These are phyloP conservation scores for Fusarium bulbicola DNA, from an alignment of 2,329 filamentous ascomycete species.

Conservation along the genomic window DNA sequence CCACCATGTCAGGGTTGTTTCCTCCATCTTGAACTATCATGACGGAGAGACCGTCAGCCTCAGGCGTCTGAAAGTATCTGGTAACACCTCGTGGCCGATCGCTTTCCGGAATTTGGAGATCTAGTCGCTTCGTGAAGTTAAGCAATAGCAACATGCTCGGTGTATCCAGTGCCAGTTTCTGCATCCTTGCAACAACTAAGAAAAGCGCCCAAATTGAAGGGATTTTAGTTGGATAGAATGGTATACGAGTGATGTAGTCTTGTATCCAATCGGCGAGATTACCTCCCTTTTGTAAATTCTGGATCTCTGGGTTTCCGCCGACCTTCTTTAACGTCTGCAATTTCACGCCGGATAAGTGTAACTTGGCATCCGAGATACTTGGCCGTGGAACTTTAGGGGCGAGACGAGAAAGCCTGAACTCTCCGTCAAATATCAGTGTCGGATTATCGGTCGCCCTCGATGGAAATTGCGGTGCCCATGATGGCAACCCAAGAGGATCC, in stretches of 20 bases:
- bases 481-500: background rate
- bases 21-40: background rate
- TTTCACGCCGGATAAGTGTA: background rate
- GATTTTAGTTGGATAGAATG: background rate
- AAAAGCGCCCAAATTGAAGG: background rate
- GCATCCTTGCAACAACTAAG: background rate
- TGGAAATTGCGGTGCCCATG: background rate
- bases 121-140: background rate
- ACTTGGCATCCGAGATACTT: background rate
- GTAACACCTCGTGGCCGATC: background rate
- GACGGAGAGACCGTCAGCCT: background rate
- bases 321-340: background rate
- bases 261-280: background rate
- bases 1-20: background rate
- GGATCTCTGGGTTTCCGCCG: background rate
- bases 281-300: background rate
- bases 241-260: background rate
- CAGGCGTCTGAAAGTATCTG: background rate
- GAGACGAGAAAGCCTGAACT: background rate
- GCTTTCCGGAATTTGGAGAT: background rate
- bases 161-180: background rate
- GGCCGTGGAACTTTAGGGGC: background rate
- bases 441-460: background rate
- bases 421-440: background rate
- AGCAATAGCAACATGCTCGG: background rate